Percentiles rank a stretch among this genome's conserved stretches.
phyloP scores from a whole-genome alignment of 768 basidiomycete species.

The Podaxis rugospora region DNA sequence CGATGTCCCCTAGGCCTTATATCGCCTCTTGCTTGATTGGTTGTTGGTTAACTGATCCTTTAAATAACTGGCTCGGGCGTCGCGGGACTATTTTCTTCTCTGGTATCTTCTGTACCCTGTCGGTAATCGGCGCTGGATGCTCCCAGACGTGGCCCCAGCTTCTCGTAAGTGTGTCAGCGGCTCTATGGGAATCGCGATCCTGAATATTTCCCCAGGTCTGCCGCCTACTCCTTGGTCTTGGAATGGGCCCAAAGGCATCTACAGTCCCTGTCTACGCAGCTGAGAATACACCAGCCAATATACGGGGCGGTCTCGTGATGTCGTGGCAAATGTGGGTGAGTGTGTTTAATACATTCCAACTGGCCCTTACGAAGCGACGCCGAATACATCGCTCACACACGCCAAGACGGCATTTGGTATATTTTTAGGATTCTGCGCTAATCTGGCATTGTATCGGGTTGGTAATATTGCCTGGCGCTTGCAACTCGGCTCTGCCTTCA shows the following conservation, averaged over 20 bases:
- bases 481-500: slow-evolving; percentile 67
- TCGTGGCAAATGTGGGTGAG: slow-evolving; percentile 79
- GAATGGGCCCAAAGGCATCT: slow-evolving; percentile 53
- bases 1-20: slow-evolving; percentile 25
- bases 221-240: slow-evolving; percentile 54
- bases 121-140: slow-evolving; percentile 40
- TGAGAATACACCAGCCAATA: slow-evolving; percentile 69
- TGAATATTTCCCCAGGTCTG: slow-evolving; percentile 23
- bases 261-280: slow-evolving; percentile 59
- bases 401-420: slow-evolving; percentile 71
- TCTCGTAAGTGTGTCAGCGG: slow-evolving; percentile 22
- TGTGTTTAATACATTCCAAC: slow-evolving; percentile 12
- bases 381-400: not conserved
- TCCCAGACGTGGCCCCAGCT: slow-evolving; percentile 46
- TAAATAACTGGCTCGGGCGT: slow-evolving; percentile 57
- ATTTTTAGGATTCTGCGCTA: slow-evolving; percentile 59
- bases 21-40: slow-evolving; percentile 34
- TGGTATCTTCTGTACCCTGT: slow-evolving; percentile 43
- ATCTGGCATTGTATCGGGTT: slow-evolving; percentile 50
- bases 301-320: slow-evolving; percentile 86
- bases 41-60: slow-evolving; percentile 40
- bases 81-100: slow-evolving; percentile 53
- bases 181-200: not conserved
- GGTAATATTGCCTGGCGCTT: slow-evolving; percentile 70
- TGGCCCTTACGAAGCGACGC: not conserved